Conservation (phyloP, 192 early-diverging fungal species). For the Mortierella alpina region DNA sequence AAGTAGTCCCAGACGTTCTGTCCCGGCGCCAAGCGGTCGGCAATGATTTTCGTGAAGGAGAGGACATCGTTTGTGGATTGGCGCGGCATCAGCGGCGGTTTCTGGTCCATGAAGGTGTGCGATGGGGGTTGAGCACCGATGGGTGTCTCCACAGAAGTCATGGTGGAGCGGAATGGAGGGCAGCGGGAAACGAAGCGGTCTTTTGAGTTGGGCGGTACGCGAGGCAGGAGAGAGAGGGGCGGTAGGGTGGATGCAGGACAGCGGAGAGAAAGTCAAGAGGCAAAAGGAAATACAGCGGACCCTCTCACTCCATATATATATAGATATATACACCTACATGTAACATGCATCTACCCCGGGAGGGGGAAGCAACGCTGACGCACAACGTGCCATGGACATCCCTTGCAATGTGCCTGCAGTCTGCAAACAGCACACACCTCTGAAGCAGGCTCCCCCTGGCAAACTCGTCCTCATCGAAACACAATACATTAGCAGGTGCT, state of each 20-base stretch:
- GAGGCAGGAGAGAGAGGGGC: not conserved
- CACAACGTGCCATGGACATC: too few species aligned
- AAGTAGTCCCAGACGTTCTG: constrained; percentile 50
- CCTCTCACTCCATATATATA: too few species aligned
- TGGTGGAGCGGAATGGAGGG: not conserved
- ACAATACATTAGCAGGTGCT: too few species aligned
- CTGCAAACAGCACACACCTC: too few species aligned
- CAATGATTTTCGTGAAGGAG: constrained; percentile 45
- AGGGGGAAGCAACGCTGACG: too few species aligned
- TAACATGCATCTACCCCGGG: too few species aligned
- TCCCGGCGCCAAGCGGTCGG: constrained; percentile 32
- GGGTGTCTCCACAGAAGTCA: not conserved
- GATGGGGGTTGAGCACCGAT: constrained; percentile 1
- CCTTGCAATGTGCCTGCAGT: too few species aligned
- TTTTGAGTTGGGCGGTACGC: not conserved
- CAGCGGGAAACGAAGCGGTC: not conserved
- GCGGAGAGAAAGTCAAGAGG: not conserved
- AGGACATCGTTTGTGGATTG: constrained; percentile 46
- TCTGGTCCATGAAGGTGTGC: constrained; percentile 43
- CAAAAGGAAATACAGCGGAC: not conserved
- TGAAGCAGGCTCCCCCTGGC: too few species aligned
- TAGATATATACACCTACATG: too few species aligned
- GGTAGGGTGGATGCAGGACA: not conserved
- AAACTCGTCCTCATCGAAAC: too few species aligned
- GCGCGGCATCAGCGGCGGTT: constrained; percentile 42